Percentiles rank a stretch among this genome's conserved stretches.
Conservation (phyloP, 345 rosid species). For the Rhodomyrtus tomentosa region DNA sequence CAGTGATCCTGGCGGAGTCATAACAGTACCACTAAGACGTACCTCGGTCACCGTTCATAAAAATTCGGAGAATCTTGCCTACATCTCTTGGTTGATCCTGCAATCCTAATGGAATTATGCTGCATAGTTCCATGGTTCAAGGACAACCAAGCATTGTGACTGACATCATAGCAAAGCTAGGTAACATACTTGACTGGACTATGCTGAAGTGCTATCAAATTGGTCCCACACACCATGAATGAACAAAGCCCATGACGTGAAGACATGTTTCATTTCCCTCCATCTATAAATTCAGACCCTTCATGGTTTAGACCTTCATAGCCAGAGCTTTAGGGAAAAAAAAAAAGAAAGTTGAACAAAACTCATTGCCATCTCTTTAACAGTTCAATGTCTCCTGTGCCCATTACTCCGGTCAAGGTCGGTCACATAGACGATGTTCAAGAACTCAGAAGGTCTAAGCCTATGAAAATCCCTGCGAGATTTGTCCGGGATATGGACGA, state of each 20-base stretch:
- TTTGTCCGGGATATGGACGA: constrained; percentile 52
- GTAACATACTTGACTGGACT: not conserved
- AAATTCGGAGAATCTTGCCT: not conserved
- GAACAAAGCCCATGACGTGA: not conserved
- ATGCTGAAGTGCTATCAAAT: not conserved
- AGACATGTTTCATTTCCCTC: not conserved
- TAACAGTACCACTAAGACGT: not conserved
- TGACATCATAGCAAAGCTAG: not conserved
- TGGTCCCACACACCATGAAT: constrained; percentile 1
- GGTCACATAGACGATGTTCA: constrained; percentile 90
- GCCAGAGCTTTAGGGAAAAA: not conserved
- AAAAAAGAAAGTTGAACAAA: not conserved
- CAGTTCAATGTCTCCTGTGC: constrained; percentile 50
- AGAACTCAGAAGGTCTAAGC: constrained; percentile 56
- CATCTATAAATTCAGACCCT: constrained; percentile 18
- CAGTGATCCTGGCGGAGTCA: not conserved
- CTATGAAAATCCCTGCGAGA: constrained; percentile 59
- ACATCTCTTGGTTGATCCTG: not conserved
- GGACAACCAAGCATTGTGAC: not conserved
- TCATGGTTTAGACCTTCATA: not conserved
- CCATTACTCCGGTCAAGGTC: constrained; percentile 38
- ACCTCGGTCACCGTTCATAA: not conserved
- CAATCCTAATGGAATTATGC: not conserved
- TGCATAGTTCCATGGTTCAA: not conserved
- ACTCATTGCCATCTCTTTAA: not conserved